A percentile compares a stretch with the other conserved stretches of the same genome.
Evolutionary conservation across 192 early-diverging fungal species (phyloP).

Genomic region (Coemansia sp.): DNA sequence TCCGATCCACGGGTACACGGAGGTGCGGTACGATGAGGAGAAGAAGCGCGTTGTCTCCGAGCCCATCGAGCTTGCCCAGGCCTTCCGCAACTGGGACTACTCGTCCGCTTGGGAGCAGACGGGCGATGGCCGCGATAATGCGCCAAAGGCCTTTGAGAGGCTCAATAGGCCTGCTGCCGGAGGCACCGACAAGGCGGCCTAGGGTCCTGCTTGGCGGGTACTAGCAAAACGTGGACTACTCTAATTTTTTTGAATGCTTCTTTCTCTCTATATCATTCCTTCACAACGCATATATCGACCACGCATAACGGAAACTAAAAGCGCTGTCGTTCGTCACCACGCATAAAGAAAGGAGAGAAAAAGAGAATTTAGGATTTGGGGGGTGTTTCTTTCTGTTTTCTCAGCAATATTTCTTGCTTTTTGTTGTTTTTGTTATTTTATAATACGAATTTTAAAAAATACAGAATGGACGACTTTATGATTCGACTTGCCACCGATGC

Average conservation of each 20-base stretch:
- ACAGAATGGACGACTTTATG: slow-evolving; percentile 40
- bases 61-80: slow-evolving; percentile 93
- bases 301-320: background rate
- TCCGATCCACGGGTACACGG: slow-evolving; percentile 98
- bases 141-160: slow-evolving; percentile 53
- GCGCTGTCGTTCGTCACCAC: too few relatives aligned
- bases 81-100: slow-evolving; percentile 95
- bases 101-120: slow-evolving; percentile 93
- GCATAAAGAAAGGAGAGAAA: background rate
- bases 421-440: too few relatives aligned
- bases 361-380: background rate
- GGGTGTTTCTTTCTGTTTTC: background rate
- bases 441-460: background rate
- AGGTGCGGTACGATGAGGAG: slow-evolving; percentile 97
- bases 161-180: slow-evolving; percentile 20
- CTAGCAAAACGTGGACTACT: background rate
- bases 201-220: background rate
- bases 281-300: background rate
- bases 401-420: too few relatives aligned
- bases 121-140: slow-evolving; percentile 60
- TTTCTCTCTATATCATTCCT: background rate
- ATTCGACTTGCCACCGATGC: slow-evolving; percentile 41
- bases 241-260: background rate
- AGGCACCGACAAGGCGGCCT: background rate
- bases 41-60: slow-evolving; percentile 97